Base-by-base conservation (phyloP, 139 green algal genomes). In the Picocystis salinarum region DNA sequence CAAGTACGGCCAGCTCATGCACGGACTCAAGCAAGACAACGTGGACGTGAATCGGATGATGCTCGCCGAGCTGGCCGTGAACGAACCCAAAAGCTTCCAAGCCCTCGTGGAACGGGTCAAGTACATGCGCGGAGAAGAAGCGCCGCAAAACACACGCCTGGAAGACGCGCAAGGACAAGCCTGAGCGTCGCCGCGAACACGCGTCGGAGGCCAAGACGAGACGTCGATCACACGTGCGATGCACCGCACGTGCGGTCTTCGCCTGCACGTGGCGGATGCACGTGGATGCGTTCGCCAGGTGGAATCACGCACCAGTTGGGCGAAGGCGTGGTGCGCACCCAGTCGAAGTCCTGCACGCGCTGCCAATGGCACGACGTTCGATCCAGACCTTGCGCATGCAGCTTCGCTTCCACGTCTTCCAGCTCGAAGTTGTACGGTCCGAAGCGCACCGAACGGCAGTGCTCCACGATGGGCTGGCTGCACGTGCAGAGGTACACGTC, bases 71-170 rank as follows among this genome's bases (percentile, higher is more conserved):
- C 64, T 96, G 33, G 85, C 87, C 4, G 73, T 77, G 45, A 70
- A 77, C 45, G 86, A 97, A 64, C 87, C 87, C 1, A 75, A 77
- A 59, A 84, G 64, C 53, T 96, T 96, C 59, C 82, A 84, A 56
- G 79, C 83, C 1, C 46, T 96, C 1, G 79, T 92, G 1, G 79
- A 93, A 9, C 69, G 85, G 44, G 80, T 92, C 23, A 66, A 67
- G 23, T 73, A 67, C 33, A 92, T 92, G 80, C 49, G 60, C 5
- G 78, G 68, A n/a, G 23, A 44, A 11, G 41, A 6, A 37, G 31
- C 15, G 13, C 31, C 13, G 13, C 31, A 37, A 37, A 15, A 37
- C 15, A 15, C 13, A 11, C 19, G 11, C 37, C 26, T 22, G 37
- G 11, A 11, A 9, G 10, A 19, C 10, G 24, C 37, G 11, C 19